Percentiles rank a stretch among this genome's conserved stretches.
Evolutionary conservation across 768 basidiomycete genomes (phyloP).

Genomic region (Lactifluus pinguis): DNA sequence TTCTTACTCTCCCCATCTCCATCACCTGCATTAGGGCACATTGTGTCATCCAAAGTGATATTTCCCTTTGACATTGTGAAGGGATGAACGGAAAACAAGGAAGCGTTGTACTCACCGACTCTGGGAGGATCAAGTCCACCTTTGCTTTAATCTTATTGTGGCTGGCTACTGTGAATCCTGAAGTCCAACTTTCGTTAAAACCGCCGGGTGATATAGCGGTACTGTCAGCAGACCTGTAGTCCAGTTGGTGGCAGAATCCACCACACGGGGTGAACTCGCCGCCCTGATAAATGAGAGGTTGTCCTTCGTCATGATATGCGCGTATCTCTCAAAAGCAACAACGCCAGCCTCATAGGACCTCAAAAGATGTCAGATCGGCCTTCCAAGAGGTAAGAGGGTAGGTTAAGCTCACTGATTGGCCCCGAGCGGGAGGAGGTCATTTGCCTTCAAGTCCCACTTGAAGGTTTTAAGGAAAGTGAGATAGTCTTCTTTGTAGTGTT

Average conservation of each 20-base stretch:
- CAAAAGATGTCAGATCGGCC: not conserved
- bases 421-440: conserved; percentile 60
- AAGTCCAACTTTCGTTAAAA: not conserved
- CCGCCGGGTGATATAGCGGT: not conserved
- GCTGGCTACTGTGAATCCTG: conserved; percentile 56
- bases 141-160: conserved; percentile 35
- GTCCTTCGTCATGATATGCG: conserved; percentile 33
- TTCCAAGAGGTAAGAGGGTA: not conserved
- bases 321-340: conserved; percentile 46
- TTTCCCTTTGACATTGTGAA: conserved; percentile 30
- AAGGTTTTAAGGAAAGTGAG: conserved; percentile 54
- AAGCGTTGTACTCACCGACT: conserved; percentile 34
- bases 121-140: conserved; percentile 48
- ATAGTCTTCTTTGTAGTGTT: conserved; percentile 34
- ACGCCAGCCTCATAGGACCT: conserved; percentile 47
- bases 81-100: not conserved
- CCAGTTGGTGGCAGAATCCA: conserved; percentile 66
- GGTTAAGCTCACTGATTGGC: conserved; percentile 43
- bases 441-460: conserved; percentile 46
- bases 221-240: conserved; percentile 36
- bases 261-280: conserved; percentile 46
- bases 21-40: conserved; percentile 50
- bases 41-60: conserved; percentile 56
- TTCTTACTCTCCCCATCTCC: conserved; percentile 34
- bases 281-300: conserved; percentile 48